Evolutionary conservation across 331 rosid species (phyloP).

Genomic region (Malus hybrid): DNA sequence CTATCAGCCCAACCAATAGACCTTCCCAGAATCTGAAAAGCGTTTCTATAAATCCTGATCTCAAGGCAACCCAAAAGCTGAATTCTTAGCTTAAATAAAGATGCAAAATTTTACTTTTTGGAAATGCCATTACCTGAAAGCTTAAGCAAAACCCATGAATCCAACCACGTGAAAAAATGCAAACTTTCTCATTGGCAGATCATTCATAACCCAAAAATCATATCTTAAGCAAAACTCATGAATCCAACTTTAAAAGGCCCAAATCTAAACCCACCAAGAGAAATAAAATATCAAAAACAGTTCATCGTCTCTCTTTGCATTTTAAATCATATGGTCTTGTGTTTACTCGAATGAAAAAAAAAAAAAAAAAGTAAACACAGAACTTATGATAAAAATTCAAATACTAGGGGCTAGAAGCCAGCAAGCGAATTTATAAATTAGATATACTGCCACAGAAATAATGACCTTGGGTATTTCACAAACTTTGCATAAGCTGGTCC

Average conservation of each 20-base stretch:
- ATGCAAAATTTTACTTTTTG: too few relatives aligned
- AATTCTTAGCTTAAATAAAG: too few relatives aligned
- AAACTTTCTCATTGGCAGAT: too few relatives aligned
- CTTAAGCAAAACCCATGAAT: too few relatives aligned
- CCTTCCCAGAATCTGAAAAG: too few relatives aligned
- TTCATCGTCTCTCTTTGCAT: neutral
- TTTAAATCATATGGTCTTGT: neutral
- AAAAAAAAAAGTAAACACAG: neutral
- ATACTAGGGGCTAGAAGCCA: neutral
- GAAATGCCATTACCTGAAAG: too few relatives aligned
- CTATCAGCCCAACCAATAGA: too few relatives aligned
- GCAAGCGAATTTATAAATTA: neutral
- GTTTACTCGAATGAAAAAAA: neutral
- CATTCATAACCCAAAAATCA: too few relatives aligned
- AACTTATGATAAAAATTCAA: neutral
- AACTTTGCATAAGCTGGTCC: constrained; percentile 97
- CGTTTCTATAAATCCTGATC: too few relatives aligned
- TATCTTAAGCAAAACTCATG: too few relatives aligned
- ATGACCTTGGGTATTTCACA: constrained; percentile 86
- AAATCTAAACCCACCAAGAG: constrained; percentile 39
- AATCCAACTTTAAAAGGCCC: constrained; percentile 36
- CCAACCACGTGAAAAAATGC: too few relatives aligned
- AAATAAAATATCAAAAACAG: neutral
- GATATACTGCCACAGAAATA: constrained; percentile 79
- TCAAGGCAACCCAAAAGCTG: too few relatives aligned